Base-by-base conservation (phyloP, 352 stramenopile species). In the Phytophthora aleatoria region DNA sequence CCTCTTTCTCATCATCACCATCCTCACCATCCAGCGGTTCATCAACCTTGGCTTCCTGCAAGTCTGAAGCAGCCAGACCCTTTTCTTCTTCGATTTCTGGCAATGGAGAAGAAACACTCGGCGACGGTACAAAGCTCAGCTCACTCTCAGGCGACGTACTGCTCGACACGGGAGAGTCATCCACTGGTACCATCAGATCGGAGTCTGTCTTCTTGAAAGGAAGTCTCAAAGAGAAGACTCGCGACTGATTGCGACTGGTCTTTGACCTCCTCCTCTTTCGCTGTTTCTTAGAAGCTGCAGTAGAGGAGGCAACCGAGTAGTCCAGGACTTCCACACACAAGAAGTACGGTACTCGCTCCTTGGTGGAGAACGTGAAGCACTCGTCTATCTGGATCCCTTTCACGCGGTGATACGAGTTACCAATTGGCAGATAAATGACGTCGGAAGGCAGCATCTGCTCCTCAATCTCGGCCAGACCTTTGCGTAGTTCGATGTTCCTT, bases 291-390 rank as follows among this genome's bases (percentile, higher is more conserved):
- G 67, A 66, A 7, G 36, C 45, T 57, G 65, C 38, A 10, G 58
- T 57, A 2, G 43, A 31, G 1, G 64, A 60, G 1, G 65, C 11
- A 8, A 69, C 62, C 12, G 81, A 80, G 53, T 92, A 93, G 53
- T 95, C 86, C 38, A 95, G 66, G 6, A 95, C 87, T 44, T 95
- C 87, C 1, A 95, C 76, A 49, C 85, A 91, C 13, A 95, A 56
- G 27, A 95, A 89, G 49, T 91, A 95, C 10, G 87, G 87, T 36
- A 93, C 87, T n/a, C 87, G 77, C 47, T 93, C 83, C 35, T 93
- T 93, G 0, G 87, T 95, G 0, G 84, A 93, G 41, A 95, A 95
- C 7, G 83, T 84, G 53, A 93, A 93, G 55, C 83, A 90, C 58
- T 95, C 87, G 16, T 93, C 81, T 0, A 87, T 72, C 24, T 77